Conservation (phyloP, 441 rosid genomes). For the Eugenia klotzschiana region DNA sequence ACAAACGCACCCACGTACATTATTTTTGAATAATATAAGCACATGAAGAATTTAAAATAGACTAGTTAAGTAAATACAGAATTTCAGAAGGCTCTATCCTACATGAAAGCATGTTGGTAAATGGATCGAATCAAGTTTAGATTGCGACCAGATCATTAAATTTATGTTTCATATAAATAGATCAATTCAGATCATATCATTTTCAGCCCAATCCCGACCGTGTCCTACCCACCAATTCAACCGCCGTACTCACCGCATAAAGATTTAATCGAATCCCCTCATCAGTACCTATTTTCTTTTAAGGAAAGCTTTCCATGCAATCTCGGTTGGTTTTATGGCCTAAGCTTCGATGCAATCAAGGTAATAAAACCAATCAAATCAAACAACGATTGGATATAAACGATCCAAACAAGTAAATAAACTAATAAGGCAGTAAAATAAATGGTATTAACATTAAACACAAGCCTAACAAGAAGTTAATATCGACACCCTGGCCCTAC, state of each 20-base stretch:
- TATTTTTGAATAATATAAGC: too few species aligned
- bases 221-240: neutral
- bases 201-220: neutral
- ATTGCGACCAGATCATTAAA: neutral
- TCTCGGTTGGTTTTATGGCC: neutral
- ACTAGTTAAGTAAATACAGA: too few species aligned
- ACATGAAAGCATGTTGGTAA: too few species aligned
- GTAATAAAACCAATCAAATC: neutral
- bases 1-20: too few species aligned
- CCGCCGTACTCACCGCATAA: neutral
- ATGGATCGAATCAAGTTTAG: too few species aligned
- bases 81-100: too few species aligned
- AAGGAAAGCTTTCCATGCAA: neutral
- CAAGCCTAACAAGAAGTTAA: neutral
- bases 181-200: neutral
- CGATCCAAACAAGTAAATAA: neutral
- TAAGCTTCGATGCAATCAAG: neutral
- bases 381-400: neutral
- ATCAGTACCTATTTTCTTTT: neutral
- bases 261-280: neutral
- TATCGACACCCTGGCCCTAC: neutral
- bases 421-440: neutral
- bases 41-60: too few species aligned
- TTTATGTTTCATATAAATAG: rapidly evolving
- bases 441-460: neutral